Base-by-base conservation (phyloP, 129 eudicot species). In the Escallonia herrerae region DNA sequence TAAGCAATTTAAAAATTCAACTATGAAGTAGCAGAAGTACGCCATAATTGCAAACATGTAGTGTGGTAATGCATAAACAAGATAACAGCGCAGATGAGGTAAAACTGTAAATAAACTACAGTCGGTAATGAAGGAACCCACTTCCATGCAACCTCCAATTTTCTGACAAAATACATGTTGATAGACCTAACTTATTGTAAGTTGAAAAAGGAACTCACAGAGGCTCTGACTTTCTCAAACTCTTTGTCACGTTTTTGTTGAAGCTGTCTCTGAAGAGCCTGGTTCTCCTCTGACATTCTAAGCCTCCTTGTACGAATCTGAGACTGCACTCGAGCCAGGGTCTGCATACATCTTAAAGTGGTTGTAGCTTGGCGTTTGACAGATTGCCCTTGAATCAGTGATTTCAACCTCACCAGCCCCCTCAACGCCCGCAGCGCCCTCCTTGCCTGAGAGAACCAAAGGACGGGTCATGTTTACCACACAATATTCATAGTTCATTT, bases 291-390 rank as follows among this genome's bases (percentile, higher is more conserved):
- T 2, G 87, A 79, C 93, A 85, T 79, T 67, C 84, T 77, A 43
- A 85, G 62, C 70, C 93, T 77, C 81, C 93, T 73, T 38, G 85
- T 68, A 0, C 85, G 87, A 53, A 85, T 75, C 76, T 85, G 83
- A 44, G 85, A 76, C 65, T 85, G 93, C 58, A 85, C 79, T 33
- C 87, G 93, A 43, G 93, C 93, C 73, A 85, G 74, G 37, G 93
- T 85, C 39, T 85, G 93, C 93, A 85, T 85, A 78, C 93, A 85
- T 68, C 68, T 72, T 47, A 85, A 77, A 5, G 93, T 85, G 14
- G 85, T 67, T 37, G 78, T 60, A 2, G 93, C 83, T 79, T 85
- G 93, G 9, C 85, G 83, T 76, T 82, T 85, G 5, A 85, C 87
- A 38, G 93, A 85, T 51, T 85, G 85, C 40, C 93, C 93, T 74